Conservation (phyloP, 2,329 filamentous ascomycete species). For the Arthrobotrys sinensis region DNA sequence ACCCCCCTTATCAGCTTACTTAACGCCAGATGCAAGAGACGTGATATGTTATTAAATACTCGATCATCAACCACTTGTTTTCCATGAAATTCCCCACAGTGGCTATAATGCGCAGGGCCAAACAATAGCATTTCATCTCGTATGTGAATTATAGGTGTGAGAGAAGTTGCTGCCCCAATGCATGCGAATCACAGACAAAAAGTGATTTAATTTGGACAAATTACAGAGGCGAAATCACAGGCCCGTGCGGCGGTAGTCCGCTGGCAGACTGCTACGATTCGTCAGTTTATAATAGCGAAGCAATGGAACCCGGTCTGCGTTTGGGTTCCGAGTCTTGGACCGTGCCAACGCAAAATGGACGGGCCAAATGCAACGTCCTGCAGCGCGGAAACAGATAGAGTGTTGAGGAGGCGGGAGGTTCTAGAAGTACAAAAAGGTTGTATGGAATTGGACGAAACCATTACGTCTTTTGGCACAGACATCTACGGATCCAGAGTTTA, state of each 20-base stretch:
- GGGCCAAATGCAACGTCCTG: slow-evolving; percentile 26
- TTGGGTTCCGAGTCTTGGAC: slow-evolving; percentile 34
- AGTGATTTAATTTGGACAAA: slow-evolving; percentile 18
- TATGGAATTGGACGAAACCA: slow-evolving; percentile 5
- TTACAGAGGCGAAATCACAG: slow-evolving; percentile 6
- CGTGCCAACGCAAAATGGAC: slow-evolving; percentile 26
- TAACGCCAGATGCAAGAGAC: slow-evolving; percentile 34
- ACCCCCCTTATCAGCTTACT: slow-evolving; percentile 41
- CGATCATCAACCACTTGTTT: slow-evolving; percentile 25
- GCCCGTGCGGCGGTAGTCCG: slow-evolving; percentile 36
- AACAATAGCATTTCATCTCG: slow-evolving; percentile 39
- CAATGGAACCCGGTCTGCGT: slow-evolving; percentile 16
- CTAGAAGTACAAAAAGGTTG: slow-evolving; percentile 17
- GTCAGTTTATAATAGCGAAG: slow-evolving; percentile 40
- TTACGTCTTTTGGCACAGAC: slow-evolving; percentile 34
- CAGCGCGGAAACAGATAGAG: slow-evolving; percentile 8
- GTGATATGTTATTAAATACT: slow-evolving; percentile 25
- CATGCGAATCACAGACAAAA: slow-evolving; percentile 33
- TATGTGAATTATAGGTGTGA: slow-evolving; percentile 31
- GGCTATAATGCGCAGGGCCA: slow-evolving; percentile 43
- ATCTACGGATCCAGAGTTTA: slow-evolving; percentile 13
- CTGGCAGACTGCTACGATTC: slow-evolving; percentile 33
- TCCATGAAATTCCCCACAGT: slow-evolving; percentile 37
- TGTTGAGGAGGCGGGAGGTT: slow-evolving; percentile 11
- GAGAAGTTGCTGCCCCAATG: slow-evolving; percentile 16